Evolutionary conservation across 1,284 basidiomycete species (phyloP), one percentile per base, ranked within the genome.

Genomic region (Phaffia rhodozyma): DNA sequence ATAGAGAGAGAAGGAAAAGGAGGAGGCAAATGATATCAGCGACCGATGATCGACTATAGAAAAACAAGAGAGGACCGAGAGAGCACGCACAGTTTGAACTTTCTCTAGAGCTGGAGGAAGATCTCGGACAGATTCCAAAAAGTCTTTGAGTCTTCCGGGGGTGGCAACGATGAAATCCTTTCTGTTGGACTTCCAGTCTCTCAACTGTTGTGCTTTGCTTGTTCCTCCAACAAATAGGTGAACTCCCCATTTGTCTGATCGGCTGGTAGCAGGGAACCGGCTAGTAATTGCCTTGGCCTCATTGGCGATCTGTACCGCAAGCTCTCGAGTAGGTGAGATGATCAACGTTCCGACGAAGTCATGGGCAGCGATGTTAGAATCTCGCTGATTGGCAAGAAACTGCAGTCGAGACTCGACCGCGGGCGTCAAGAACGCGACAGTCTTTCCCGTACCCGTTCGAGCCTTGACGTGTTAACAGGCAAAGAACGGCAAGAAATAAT

Each of bases 401-500:
- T 72, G 70, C 23, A 86, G 51, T 16, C 90, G 84, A 1, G 85
- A 80, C 71, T 94, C 88, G 66, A 97, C 81, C 16, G 89, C 88
- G 5, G 91, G 91, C 5, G 96, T 81, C 60, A 97, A 82, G 79
- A 94, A 97, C 0, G 85, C 89, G 47, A 93, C 78, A 0, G 91
- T 96, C 77, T 96, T 97, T 58, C 91, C 91, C 0, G 91, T 93
- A 53, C 92, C 91, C 0, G 92, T 94, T 74, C 86, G 88, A n/a
- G 91, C 89, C 71, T 87, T 84, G 25, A 90, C 87, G 48, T 92
- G 79, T 13, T 88, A 74, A 71, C 18, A 49, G 38, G n/a, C 11
- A 25, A 61, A 27, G 27, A 30, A n/a, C 2, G 21, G 2, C n/a
- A 43, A 30, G 16, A 60, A 60, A 11, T 23, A 47, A 29, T 58